Conservation (phyloP, 371 early-diverging fungal genomes). For the Rhizopus sp. region DNA sequence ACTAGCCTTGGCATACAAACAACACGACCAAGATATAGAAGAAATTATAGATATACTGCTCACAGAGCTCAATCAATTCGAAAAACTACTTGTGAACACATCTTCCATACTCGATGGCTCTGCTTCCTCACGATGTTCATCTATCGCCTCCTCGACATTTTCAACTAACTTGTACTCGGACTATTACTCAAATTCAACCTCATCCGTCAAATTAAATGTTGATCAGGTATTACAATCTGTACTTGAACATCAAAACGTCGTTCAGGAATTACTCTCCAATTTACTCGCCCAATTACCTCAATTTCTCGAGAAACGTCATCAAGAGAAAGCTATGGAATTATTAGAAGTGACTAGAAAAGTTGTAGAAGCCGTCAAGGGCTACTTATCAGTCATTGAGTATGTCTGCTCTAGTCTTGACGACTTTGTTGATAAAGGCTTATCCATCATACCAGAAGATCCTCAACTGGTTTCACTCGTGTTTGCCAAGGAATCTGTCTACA, state of each 20-base stretch:
- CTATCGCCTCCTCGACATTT: no score
- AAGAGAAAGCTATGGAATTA: slow-evolving; percentile 33
- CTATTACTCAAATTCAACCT: no score
- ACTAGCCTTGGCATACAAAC: slow-evolving; percentile 47
- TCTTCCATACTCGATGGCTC: slow-evolving; percentile 1
- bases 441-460: slow-evolving; percentile 44
- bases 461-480: slow-evolving; percentile 42
- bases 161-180: no score
- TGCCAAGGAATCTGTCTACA: slow-evolving; percentile 51
- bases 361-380: slow-evolving; percentile 43
- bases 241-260: slow-evolving; percentile 29
- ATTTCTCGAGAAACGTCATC: slow-evolving; percentile 25
- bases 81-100: slow-evolving; percentile 8
- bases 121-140: no score
- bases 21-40: slow-evolving; percentile 14
- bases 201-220: slow-evolving; percentile 21
- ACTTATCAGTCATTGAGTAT: slow-evolving; percentile 44
- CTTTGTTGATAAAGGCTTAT: slow-evolving; percentile 28
- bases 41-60: not conserved
- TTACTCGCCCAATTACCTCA: slow-evolving; percentile 28
- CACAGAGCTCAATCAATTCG: not conserved
- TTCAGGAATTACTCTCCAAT: slow-evolving; percentile 29
- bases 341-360: slow-evolving; percentile 46
- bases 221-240: slow-evolving; percentile 34
- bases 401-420: slow-evolving; percentile 43